Evolutionary conservation across 2,329 filamentous ascomycete genomes (phyloP).

Genomic region (Monilinia laxa): DNA sequence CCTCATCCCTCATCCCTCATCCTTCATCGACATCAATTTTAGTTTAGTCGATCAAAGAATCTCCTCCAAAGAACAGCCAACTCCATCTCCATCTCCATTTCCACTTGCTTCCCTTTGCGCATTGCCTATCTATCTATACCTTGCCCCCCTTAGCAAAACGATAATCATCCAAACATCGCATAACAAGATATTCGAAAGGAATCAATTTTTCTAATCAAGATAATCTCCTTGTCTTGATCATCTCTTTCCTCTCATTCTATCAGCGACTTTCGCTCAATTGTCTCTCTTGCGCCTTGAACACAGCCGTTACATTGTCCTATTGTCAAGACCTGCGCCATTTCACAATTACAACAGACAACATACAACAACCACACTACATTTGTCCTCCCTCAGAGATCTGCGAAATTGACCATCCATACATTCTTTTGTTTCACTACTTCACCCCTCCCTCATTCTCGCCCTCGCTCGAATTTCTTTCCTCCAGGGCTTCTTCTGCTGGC

Average conservation of each 20-base stretch:
- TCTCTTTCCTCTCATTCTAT: not conserved
- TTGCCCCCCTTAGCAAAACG: not conserved
- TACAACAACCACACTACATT: slow-evolving; percentile 3
- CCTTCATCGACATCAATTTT: too few species aligned
- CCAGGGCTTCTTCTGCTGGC: not conserved
- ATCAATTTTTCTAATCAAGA: not conserved
- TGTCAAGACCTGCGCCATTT: slow-evolving; percentile 14
- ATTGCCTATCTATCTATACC: not conserved
- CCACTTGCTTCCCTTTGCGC: too few species aligned
- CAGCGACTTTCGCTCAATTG: not conserved
- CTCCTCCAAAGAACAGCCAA: too few species aligned
- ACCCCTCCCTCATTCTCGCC: not conserved
- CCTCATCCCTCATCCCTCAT: too few species aligned
- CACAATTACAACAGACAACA: slow-evolving; percentile 10
- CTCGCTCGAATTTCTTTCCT: slow-evolving; percentile 2
- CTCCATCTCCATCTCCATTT: too few species aligned
- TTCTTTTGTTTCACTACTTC: slow-evolving; percentile 15
- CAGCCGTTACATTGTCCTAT: slow-evolving; percentile 6
- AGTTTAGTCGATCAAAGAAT: too few species aligned
- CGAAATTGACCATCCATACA: slow-evolving; percentile 7
- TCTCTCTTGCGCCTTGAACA: slow-evolving; percentile 12
- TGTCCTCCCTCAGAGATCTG: not conserved
- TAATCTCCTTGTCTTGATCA: not conserved
- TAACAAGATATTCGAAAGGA: not conserved
- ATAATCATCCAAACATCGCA: slow-evolving; percentile 5